Percentiles rank a stretch among this genome's conserved stretches.
Conservation (phyloP, 495 filamentous ascomycete species). For the Arthonia radiata region DNA sequence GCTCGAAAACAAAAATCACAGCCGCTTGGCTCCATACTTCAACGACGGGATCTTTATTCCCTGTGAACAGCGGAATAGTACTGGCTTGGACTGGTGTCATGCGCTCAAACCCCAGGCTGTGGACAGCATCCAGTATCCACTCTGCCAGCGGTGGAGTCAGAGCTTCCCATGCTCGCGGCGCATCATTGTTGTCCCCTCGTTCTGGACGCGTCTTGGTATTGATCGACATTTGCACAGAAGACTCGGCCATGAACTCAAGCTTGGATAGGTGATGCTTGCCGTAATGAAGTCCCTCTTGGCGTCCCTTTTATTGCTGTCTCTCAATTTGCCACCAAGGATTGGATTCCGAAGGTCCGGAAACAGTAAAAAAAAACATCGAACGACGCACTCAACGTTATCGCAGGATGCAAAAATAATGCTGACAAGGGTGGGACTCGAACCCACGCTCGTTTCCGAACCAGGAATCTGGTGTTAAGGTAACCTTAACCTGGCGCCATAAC, state of each 20-base stretch:
- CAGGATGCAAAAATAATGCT: background rate
- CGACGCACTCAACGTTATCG: too few relatives aligned
- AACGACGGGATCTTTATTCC: slow-evolving; percentile 90
- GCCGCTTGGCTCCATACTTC: slow-evolving; percentile 27
- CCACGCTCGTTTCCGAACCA: slow-evolving; percentile 1
- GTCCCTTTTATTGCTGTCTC: too few relatives aligned
- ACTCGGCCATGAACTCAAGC: too few relatives aligned
- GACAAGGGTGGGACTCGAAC: slow-evolving; percentile 1
- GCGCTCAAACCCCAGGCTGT: slow-evolving; percentile 57
- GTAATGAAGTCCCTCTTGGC: too few relatives aligned
- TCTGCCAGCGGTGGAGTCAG: slow-evolving; percentile 55
- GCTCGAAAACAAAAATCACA: background rate
- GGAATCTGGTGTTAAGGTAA: slow-evolving; percentile 2
- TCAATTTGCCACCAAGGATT: too few relatives aligned
- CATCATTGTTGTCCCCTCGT: too few relatives aligned
- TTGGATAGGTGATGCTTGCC: too few relatives aligned
- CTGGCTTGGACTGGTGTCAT: slow-evolving; percentile 91
- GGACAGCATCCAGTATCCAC: slow-evolving; percentile 74
- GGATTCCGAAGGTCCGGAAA: too few relatives aligned
- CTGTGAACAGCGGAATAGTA: slow-evolving; percentile 75
- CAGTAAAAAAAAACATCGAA: too few relatives aligned
- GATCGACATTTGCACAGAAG: too few relatives aligned
- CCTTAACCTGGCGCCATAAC: slow-evolving; percentile 5
- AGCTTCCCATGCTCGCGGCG: slow-evolving; percentile 45
- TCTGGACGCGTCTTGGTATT: too few relatives aligned